Percentiles rank a stretch among this genome's conserved stretches.
Conservation (phyloP, 1,284 basidiomycete species). For the Sanguinoderma infundibulare region DNA sequence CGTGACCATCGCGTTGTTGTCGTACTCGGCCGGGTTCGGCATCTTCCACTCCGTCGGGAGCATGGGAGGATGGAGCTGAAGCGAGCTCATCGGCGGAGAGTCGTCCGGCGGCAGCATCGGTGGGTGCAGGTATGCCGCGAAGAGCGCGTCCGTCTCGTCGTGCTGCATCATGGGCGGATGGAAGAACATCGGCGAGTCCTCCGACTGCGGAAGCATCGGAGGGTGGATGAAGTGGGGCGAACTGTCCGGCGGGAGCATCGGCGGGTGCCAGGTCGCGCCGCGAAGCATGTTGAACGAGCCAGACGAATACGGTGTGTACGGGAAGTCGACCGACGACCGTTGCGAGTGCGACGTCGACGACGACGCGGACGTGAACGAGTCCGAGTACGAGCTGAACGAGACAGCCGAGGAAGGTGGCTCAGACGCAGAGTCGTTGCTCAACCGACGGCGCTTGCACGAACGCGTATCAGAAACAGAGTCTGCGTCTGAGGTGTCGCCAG, state of each 20-base stretch:
- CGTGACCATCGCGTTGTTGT: conserved; percentile 34
- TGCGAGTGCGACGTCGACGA: conserved; percentile 46
- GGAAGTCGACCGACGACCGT: conserved; percentile 66
- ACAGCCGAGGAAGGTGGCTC: conserved; percentile 48
- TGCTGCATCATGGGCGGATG: conserved; percentile 46
- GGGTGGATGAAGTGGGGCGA: conserved; percentile 61
- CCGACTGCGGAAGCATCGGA: conserved; percentile 54
- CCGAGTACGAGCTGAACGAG: conserved; percentile 38
- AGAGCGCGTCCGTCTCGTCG: conserved; percentile 49
- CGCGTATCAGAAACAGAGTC: conserved; percentile 49
- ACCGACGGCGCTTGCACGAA: conserved; percentile 64
- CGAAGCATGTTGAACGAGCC: conserved; percentile 47
- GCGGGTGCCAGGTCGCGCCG: conserved; percentile 72
- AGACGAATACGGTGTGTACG: conserved; percentile 44
- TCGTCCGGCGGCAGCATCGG: conserved; percentile 53
- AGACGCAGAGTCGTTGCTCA: conserved; percentile 75
- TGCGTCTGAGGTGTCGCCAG: conserved; percentile 45
- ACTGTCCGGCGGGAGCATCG: conserved; percentile 60
- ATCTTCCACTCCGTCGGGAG: conserved; percentile 40
- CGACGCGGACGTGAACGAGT: conserved; percentile 43
- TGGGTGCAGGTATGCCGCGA: conserved; percentile 60
- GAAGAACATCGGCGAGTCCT: conserved; percentile 52
- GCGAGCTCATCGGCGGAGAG: conserved; percentile 37
- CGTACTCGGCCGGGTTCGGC: conserved; percentile 32
- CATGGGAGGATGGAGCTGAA: conserved; percentile 47